Evolutionary conservation across 495 filamentous ascomycete genomes (phyloP).

Genomic region (Talaromyces wortmannii): DNA sequence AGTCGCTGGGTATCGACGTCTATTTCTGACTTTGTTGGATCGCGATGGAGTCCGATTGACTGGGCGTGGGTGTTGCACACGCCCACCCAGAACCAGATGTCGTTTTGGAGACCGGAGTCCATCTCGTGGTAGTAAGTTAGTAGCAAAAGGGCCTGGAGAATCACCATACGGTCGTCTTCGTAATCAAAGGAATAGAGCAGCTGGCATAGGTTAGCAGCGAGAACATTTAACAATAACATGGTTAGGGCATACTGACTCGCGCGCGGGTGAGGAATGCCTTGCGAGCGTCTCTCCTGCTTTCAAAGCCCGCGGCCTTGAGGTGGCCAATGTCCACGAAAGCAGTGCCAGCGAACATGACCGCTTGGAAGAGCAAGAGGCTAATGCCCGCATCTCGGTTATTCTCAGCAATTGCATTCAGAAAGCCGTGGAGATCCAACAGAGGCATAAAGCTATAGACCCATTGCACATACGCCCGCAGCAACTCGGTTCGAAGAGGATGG

Average conservation of each 20-base stretch:
- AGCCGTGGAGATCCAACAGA: constrained; percentile 65
- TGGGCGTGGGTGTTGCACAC: constrained; percentile 74
- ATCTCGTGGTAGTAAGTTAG: constrained; percentile 84
- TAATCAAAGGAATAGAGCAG: constrained; percentile 77
- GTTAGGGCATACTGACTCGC: constrained; percentile 44
- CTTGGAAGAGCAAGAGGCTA: constrained; percentile 71
- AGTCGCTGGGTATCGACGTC: constrained; percentile 53
- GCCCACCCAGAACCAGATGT: constrained; percentile 87
- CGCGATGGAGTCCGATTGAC: constrained; percentile 73
- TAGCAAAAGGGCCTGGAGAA: constrained; percentile 71
- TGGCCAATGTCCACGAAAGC: constrained; percentile 67
- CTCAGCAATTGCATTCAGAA: constrained; percentile 51
- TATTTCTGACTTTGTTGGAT: constrained; percentile 62
- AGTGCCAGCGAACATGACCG: constrained; percentile 73
- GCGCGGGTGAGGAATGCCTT: constrained; percentile 70
- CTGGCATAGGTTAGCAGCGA: constrained; percentile 15
- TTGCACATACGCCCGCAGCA: constrained; percentile 68
- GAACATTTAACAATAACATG: not conserved
- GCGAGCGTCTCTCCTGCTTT: constrained; percentile 62
- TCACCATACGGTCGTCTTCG: constrained; percentile 70
- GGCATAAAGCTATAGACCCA: constrained; percentile 87
- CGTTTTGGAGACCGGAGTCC: constrained; percentile 60
- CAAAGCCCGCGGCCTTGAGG: constrained; percentile 62
- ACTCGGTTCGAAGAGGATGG: constrained; percentile 56
- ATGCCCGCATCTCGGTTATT: constrained; percentile 56